Base-by-base conservation (phyloP, 345 rosid species). In the Syzygium jambos region DNA sequence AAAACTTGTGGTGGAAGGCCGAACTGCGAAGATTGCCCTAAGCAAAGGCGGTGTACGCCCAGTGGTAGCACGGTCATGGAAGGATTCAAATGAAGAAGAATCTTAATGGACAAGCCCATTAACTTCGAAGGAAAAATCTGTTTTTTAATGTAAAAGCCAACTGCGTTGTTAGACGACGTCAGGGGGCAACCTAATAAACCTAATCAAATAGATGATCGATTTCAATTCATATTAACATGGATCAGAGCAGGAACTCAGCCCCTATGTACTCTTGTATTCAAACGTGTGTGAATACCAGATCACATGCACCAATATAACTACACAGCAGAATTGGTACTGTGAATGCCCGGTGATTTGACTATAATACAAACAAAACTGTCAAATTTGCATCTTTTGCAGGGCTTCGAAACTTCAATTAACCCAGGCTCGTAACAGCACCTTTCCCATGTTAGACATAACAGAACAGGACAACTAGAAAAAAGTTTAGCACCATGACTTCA, bases 111-210 rank as follows among this genome's bases (percentile, higher is more conserved):
- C 73, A 61, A 61, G 73, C 34, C 73, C 34, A n/a, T 61, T 3
- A n/a, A 61, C 34, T 61, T 0, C 17, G 13, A n/a, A 61, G 14
- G 9, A n/a, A 61, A 1, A 0, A 13, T n/a, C 2, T 0, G 6
- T n/a, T 2, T 61, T n/a, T 30, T 12, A 30, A 61, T n/a, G 73
- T 61, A 13, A 61, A 61, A 15, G 10, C 21, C 73, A 14, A 1
- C 73, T 16, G 19, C 12, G 14, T 61, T 61, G 19, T n/a, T 3
- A 16, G n/a, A 1, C 34, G 2, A 61, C 13, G 17, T 61, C 34
- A 17, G 38, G n/a, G 38, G 38, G 5, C 73, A n/a, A 61, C 9
- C 38, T 2, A 0, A 14, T 43, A 43, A 0, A n/a, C 17, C 17
- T 2, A n/a, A 61, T 61, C 38, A n/a, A 61, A 9, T 30, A n/a